These are phyloP conservation scores for Pyricularia sp. DNA, from an alignment of 2,329 filamentous ascomycete genomes.

Conservation along the genomic window DNA sequence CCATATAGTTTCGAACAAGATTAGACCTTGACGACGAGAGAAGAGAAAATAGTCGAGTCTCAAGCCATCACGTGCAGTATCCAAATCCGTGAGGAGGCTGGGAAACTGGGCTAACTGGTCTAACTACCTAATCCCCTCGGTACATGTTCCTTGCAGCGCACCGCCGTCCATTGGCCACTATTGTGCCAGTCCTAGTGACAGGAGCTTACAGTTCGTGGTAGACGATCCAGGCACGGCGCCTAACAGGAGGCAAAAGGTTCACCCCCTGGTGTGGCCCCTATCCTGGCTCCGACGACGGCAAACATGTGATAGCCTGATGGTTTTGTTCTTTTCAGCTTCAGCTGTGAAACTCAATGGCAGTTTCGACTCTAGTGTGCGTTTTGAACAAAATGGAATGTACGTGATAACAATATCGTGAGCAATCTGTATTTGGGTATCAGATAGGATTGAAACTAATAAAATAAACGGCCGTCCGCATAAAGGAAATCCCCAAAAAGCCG, in stretches of 20 bases:
- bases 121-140: neutral
- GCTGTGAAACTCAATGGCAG: neutral
- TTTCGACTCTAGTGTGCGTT: neutral
- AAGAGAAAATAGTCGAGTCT: neutral
- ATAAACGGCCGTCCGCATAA: neutral
- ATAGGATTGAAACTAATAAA: neutral
- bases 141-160: neutral
- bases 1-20: neutral
- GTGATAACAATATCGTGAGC: neutral
- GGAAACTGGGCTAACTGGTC: no score
- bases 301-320: neutral
- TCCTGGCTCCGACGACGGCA: neutral
- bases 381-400: neutral
- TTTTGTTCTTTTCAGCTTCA: neutral
- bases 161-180: neutral
- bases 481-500: neutral
- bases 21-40: neutral
- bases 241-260: neutral
- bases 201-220: neutral
- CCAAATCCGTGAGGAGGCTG: neutral
- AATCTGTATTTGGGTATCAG: neutral
- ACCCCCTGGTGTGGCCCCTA: neutral
- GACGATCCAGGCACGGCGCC: neutral
- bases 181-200: neutral
- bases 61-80: neutral